A percentile compares a stretch with the other conserved stretches of the same genome.
Evolutionary conservation across 345 rosid genomes (phyloP).

Genomic region (Noccaea caerulescens): DNA sequence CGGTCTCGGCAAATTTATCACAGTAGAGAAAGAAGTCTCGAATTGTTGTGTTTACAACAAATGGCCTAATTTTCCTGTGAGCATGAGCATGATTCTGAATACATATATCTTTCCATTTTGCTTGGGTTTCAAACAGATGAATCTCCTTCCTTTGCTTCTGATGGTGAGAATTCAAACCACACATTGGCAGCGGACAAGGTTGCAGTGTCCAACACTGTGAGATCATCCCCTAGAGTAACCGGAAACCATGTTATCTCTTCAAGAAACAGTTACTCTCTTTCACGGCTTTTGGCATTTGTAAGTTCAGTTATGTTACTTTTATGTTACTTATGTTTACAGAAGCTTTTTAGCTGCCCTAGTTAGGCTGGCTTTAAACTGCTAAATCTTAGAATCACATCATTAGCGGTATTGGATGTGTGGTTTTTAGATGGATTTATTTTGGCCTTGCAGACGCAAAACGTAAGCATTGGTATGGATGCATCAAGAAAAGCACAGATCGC

Average conservation of each 20-base stretch:
- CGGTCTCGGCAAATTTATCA: conserved; percentile 2
- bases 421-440: background rate
- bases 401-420: conserved; percentile 14
- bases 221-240: conserved; percentile 65
- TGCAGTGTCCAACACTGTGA: conserved; percentile 61
- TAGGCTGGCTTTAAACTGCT: conserved; percentile 6
- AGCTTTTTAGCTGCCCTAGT: conserved; percentile 28
- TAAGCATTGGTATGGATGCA: conserved; percentile 90
- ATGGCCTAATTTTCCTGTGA: background rate
- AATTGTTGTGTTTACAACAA: conserved; percentile 16
- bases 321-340: conserved; percentile 8
- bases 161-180: conserved; percentile 81
- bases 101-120: background rate
- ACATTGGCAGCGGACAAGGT: conserved; percentile 63
- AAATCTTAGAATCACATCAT: conserved; percentile 19
- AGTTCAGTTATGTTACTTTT: conserved; percentile 46
- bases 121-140: conserved; percentile 57
- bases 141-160: conserved; percentile 96
- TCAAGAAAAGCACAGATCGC: conserved; percentile 79
- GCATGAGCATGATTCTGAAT: no score
- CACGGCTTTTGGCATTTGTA: conserved; percentile 78
- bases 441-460: conserved; percentile 66
- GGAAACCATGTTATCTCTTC: conserved; percentile 72
- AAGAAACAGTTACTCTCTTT: conserved; percentile 56
- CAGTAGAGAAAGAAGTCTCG: background rate